Evolutionary conservation across 140 eudicot species (phyloP).

Genomic region (Anethum foeniculum): DNA sequence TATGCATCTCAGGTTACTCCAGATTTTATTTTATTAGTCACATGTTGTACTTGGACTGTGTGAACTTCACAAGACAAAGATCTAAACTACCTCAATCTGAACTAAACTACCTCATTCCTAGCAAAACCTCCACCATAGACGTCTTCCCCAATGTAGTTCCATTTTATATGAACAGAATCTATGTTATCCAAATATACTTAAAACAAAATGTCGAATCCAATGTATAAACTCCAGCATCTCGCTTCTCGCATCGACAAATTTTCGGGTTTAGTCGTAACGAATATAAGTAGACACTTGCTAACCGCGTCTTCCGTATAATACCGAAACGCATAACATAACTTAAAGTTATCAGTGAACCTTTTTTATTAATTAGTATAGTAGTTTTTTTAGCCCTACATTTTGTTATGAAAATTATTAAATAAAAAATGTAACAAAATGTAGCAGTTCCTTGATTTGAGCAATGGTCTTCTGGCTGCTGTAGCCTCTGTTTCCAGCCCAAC

Average conservation of each 20-base stretch:
- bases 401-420: background rate
- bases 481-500: background rate
- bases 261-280: background rate
- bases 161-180: background rate
- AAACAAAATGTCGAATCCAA: background rate
- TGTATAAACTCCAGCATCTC: background rate
- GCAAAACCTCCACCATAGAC: background rate
- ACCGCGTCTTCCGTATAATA: background rate
- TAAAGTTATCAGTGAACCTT: too few species aligned
- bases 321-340: background rate
- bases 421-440: background rate
- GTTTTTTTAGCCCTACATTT: background rate
- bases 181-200: background rate
- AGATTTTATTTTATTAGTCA: background rate
- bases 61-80: background rate
- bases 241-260: background rate
- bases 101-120: background rate
- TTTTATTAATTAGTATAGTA: too few species aligned
- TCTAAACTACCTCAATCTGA: background rate
- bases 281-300: background rate
- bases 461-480: background rate
- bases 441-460: background rate
- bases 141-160: background rate
- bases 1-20: background rate
- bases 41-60: background rate